A percentile compares a stretch with the other conserved stretches of the same genome.
Evolutionary conservation across 2,329 filamentous ascomycete species (phyloP).

Genomic region (Fusarium cicatricum): DNA sequence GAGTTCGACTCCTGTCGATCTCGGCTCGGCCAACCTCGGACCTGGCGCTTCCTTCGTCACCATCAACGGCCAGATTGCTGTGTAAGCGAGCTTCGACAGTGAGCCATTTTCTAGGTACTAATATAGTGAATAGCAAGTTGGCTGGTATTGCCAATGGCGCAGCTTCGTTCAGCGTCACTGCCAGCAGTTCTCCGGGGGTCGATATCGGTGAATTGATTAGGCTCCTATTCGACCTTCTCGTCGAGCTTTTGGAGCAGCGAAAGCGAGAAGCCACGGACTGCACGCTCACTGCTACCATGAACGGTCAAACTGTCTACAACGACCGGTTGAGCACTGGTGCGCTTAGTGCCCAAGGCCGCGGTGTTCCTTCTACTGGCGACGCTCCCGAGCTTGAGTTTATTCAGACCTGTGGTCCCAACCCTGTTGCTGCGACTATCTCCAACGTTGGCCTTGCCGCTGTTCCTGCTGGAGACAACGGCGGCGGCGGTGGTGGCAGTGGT

Average conservation of each 20-base stretch:
- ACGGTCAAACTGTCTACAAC: not conserved
- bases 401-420: slow-evolving; percentile 16
- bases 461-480: slow-evolving; percentile 38
- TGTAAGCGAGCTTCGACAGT: slow-evolving; percentile 3
- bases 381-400: not conserved
- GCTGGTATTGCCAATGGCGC: not conserved
- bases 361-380: not conserved
- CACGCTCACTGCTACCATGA: not conserved
- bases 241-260: not conserved
- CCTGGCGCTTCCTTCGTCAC: not conserved
- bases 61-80: not conserved
- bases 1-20: not conserved
- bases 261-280: slow-evolving; percentile 23
- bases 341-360: not conserved
- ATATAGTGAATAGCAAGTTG: not conserved
- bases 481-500: not conserved
- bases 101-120: not conserved
- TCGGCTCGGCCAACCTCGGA: not conserved
- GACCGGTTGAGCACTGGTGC: not conserved
- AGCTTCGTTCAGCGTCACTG: slow-evolving; percentile 9
- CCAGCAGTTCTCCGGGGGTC: accelerated
- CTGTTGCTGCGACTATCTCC: not conserved
- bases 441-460: slow-evolving; percentile 20
- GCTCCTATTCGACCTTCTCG: not conserved
- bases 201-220: not conserved